Evolutionary conservation across 768 basidiomycete genomes (phyloP).

Genomic region (Goffeauzyma gilvescens): DNA sequence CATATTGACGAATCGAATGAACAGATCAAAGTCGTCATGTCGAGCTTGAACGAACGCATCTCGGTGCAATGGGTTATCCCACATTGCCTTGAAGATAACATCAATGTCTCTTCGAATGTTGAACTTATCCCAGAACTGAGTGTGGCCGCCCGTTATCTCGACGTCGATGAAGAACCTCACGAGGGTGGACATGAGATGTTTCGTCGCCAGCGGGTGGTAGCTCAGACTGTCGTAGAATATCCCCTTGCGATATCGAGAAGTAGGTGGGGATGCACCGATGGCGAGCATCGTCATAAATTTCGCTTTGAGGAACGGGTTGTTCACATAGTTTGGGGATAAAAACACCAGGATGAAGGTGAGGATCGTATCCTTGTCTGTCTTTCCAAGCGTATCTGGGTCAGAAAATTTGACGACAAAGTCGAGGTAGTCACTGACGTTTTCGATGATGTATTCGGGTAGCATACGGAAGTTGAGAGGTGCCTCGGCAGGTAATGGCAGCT

Average conservation of each 20-base stretch:
- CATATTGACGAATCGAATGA: slow-evolving; percentile 85
- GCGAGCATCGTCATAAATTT: slow-evolving; percentile 71
- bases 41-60: slow-evolving; percentile 67
- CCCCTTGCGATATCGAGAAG: slow-evolving; percentile 28
- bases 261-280: slow-evolving; percentile 25
- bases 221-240: slow-evolving; percentile 69
- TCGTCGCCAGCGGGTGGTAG: slow-evolving; percentile 62
- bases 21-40: slow-evolving; percentile 62
- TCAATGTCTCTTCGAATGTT: slow-evolving; percentile 53
- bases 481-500: slow-evolving; percentile 65
- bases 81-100: slow-evolving; percentile 68
- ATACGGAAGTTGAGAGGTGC: slow-evolving; percentile 69
- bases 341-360: slow-evolving; percentile 77
- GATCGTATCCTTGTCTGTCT: slow-evolving; percentile 67
- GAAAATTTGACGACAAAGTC: slow-evolving; percentile 49
- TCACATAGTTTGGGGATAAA: slow-evolving; percentile 92
- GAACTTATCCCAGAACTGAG: slow-evolving; percentile 97
- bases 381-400: slow-evolving; percentile 55
- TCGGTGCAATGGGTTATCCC: slow-evolving; percentile 76
- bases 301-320: slow-evolving; percentile 91
- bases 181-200: slow-evolving; percentile 72
- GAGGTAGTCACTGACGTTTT: slow-evolving; percentile 79
- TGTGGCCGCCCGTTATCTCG: slow-evolving; percentile 89
- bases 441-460: slow-evolving; percentile 81
- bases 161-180: slow-evolving; percentile 93